phyloP scores from a whole-genome alignment of 352 stramenopile genomes.

The Phytophthora hibernalis region DNA sequence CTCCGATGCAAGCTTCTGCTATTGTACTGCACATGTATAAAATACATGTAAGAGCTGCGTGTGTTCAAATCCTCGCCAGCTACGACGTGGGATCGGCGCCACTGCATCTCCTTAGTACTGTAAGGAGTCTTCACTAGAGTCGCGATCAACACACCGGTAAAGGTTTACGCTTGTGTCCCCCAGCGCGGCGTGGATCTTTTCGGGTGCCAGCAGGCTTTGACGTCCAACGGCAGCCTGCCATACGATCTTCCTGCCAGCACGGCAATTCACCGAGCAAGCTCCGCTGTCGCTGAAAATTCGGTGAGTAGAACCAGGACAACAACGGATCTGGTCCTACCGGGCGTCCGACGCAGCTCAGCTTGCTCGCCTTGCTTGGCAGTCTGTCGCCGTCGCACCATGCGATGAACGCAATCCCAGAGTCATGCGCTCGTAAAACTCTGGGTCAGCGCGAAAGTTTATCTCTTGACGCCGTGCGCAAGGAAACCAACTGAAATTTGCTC shows the following conservation, averaged over 20 bases:
- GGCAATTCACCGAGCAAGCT: background rate
- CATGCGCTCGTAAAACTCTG: background rate
- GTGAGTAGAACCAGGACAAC: slow-evolving; percentile 11
- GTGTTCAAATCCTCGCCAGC: no score
- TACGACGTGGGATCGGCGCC: no score
- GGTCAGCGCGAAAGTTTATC: no score
- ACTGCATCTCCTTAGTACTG: no score
- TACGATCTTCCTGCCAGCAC: background rate
- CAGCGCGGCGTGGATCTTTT: slow-evolving; percentile 5
- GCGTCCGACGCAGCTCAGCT: slow-evolving; percentile 7
- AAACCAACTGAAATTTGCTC: background rate
- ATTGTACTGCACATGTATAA: no score
- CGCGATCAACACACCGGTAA: background rate
- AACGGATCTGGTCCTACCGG: slow-evolving; percentile 13
- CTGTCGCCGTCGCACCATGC: no score
- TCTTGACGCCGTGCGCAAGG: background rate
- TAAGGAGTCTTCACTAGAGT: slow-evolving; percentile 9
- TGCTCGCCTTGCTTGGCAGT: no score
- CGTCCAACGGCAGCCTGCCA: background rate
- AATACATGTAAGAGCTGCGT: no score
- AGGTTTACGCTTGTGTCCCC: slow-evolving; percentile 8
- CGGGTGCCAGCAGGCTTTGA: slow-evolving; percentile 9
- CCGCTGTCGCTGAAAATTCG: slow-evolving; percentile 15
- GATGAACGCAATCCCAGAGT: background rate
- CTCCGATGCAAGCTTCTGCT: no score